A percentile compares a stretch with the other conserved stretches of the same genome.
Evolutionary conservation across 768 basidiomycete genomes (phyloP).

Genomic region (Paxillus ammoniavirescens): DNA sequence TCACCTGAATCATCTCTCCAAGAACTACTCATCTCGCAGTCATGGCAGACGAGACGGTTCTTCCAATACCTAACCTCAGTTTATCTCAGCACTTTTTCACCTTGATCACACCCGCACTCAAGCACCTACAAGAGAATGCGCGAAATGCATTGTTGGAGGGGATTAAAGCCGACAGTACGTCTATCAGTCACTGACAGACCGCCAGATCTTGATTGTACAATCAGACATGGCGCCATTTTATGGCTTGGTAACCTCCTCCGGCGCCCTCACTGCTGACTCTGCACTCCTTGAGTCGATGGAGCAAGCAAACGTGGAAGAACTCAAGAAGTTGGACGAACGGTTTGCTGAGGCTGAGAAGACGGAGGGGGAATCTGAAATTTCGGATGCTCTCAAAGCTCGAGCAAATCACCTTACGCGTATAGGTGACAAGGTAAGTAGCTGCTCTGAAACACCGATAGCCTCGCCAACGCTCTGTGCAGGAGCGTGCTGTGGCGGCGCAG

Average conservation of each 20-base stretch:
- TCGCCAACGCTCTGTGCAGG: constrained; percentile 42
- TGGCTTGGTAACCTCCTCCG: constrained; percentile 51
- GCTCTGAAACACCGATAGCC: not conserved
- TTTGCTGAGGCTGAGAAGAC: constrained; percentile 86
- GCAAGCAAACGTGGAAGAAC: constrained; percentile 66
- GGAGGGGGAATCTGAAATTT: constrained; percentile 91
- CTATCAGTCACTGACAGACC: not conserved
- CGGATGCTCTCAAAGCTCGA: constrained; percentile 78
- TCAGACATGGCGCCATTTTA: constrained; percentile 91
- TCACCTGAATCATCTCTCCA: not conserved
- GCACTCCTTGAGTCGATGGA: constrained; percentile 24
- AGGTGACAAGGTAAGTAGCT: constrained; percentile 63
- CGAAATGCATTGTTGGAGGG: constrained; percentile 63
- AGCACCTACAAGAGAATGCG: constrained; percentile 66
- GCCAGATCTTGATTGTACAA: constrained; percentile 1
- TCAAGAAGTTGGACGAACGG: constrained; percentile 72
- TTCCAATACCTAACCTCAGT: constrained; percentile 83
- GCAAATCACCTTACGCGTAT: constrained; percentile 87
- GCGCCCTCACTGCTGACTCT: constrained; percentile 43
- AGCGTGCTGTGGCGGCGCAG: constrained; percentile 77
- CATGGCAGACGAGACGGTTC: constrained; percentile 84
- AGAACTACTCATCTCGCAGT: not conserved
- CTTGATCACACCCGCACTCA: constrained; percentile 59
- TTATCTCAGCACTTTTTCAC: constrained; percentile 80
- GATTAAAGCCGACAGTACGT: constrained; percentile 78